Base-by-base conservation (phyloP, 192 early-diverging fungal genomes). In the Backusella psychrophila region DNA sequence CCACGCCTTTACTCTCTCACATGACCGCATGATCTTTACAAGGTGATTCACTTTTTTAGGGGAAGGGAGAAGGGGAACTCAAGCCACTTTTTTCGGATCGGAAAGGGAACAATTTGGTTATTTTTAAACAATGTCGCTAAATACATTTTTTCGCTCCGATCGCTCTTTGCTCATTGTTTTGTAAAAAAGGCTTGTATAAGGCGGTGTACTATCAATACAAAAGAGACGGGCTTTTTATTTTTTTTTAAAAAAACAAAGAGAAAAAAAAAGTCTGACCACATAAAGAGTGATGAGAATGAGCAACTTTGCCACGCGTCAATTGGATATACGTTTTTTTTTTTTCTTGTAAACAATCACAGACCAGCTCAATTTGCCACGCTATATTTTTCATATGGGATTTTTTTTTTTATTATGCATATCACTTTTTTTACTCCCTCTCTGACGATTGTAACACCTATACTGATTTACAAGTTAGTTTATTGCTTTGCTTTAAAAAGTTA, bases 61-160 rank as follows among this genome's bases (percentile, higher is more conserved):
- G n/a, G 56, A 23, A 59, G 21, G 52, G 52, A n/a, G 52, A 7
- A n/a, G 52, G 5, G 21, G 9, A 56, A 56, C 17, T 23, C 56
- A 59, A 59, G 56, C 56, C 56, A 59, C 23, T 59, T 59, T 59
- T 59, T 59, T 59, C 56, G 56, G 56, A 59, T 59, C 56, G 56
- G 56, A 59, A 59, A 23, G 49, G 49, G 33, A 33, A 33, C 33
- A 33, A n/a, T 7, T 12, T 23, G 21, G 21, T 59, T 59, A 59
- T 59, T 59, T 59, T 26, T 59, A 23, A 21, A 23, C 15, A 59
- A 59, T 26, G 5, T 59, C 23, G 56, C 29, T 59, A 33, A 33
- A 33, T 33, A 33, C 33, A 1, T 53, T 59, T 59, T 26, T 59
- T 44, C 9, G 23, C 23, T 59, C 56, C 56, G 56, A 29, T 26